phyloP scores from a whole-genome alignment of 805 yeast species.

The Wickerhamiella alocasiicola region DNA sequence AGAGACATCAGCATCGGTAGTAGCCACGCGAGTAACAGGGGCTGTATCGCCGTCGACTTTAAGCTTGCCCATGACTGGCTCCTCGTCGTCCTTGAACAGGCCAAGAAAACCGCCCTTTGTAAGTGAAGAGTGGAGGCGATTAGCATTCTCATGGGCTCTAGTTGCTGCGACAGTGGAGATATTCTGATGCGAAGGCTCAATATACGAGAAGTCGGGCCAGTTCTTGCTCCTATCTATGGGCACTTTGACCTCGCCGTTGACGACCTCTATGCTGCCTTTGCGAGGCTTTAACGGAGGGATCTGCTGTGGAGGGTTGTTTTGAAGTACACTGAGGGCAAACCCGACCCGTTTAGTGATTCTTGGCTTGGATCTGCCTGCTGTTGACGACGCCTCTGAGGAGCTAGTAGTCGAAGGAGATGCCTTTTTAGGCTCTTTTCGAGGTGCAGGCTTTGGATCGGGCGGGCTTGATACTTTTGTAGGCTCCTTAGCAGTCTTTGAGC shows the following conservation, averaged over 20 bases:
- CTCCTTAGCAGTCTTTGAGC: not conserved
- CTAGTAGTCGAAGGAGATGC: too few relatives aligned
- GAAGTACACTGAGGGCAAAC: constrained; percentile 66
- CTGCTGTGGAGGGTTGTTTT: constrained; percentile 83
- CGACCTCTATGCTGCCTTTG: constrained; percentile 52
- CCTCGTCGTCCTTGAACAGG: constrained; percentile 20
- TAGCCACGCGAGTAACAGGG: not conserved
- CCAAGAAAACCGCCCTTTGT: constrained; percentile 3
- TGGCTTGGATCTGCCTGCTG: too few relatives aligned
- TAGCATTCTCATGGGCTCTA: constrained; percentile 19
- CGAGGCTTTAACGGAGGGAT: constrained; percentile 78
- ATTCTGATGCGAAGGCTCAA: constrained; percentile 17
- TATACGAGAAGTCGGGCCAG: constrained; percentile 10
- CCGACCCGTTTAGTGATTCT: constrained; percentile 17
- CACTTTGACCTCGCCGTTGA: constrained; percentile 21
- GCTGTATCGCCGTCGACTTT: not conserved
- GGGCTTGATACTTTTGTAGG: not conserved
- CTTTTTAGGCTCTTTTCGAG: too few relatives aligned
- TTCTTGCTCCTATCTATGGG: constrained; percentile 11
- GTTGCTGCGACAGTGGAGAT: constrained; percentile 13
- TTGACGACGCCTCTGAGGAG: too few relatives aligned
- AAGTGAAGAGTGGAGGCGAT: constrained; percentile 16
- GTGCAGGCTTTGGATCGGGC: too few relatives aligned
- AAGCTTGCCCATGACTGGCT: constrained; percentile 14
- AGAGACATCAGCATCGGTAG: not conserved